Evolutionary conservation across 805 yeast species (phyloP).

Genomic region (Barnettozyma sp.): DNA sequence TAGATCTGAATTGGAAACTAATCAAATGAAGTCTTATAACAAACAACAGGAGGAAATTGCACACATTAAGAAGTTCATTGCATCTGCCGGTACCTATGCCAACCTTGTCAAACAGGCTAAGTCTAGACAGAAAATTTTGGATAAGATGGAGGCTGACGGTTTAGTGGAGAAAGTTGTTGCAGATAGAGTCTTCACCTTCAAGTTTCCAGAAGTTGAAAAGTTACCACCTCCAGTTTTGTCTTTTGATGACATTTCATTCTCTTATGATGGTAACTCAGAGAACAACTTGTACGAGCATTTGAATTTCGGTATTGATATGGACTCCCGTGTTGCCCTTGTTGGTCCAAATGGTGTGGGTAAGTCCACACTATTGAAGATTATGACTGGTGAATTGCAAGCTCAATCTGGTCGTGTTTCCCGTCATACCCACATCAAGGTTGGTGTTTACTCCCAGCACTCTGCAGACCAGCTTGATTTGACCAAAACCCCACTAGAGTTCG

Average conservation of each 20-base stretch:
- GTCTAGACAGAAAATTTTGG: constrained; percentile 97
- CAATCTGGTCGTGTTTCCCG: constrained; percentile 94
- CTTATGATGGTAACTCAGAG: constrained; percentile 78
- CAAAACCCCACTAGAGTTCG: constrained; percentile 92
- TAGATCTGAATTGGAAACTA: constrained; percentile 86
- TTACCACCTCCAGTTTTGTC: constrained; percentile 98
- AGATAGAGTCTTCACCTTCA: constrained; percentile 90
- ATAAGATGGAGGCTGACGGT: constrained; percentile 99
- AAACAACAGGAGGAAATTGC: constrained; percentile 99
- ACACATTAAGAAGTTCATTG: constrained; percentile 97
- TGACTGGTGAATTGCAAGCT: constrained; percentile 90
- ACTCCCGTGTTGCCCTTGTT: constrained; percentile 93
- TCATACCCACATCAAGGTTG: constrained; percentile 95
- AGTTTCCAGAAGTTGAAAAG: constrained; percentile 92
- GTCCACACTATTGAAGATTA: constrained; percentile 88
- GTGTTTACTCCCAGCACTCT: constrained; percentile 98
- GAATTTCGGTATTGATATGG: constrained; percentile 99
- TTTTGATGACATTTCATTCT: constrained; percentile 88
- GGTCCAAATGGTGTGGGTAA: constrained; percentile 99
- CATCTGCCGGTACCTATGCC: constrained; percentile 99
- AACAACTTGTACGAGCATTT: constrained; percentile 84
- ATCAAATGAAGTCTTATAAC: constrained; percentile 94
- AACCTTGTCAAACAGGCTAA: constrained; percentile 98
- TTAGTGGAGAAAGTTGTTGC: constrained; percentile 85
- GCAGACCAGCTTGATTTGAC: constrained; percentile 96